phyloP scores from a whole-genome alignment of 768 basidiomycete species.

The Mycena sanguinolenta region DNA sequence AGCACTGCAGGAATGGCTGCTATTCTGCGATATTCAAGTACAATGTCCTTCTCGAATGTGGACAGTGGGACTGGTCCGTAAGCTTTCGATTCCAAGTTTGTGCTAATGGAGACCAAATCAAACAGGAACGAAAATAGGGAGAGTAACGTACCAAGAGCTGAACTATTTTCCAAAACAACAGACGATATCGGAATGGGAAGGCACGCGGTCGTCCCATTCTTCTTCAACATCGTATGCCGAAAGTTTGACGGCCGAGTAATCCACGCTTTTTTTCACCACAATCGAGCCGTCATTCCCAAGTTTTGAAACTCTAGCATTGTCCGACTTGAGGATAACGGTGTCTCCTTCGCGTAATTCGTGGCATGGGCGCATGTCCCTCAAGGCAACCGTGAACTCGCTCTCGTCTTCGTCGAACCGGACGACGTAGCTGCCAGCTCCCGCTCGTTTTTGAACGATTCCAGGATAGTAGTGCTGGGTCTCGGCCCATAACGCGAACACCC shows the following conservation, averaged over 20 bases:
- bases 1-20: too few relatives aligned
- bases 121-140: background rate
- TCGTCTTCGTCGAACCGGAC: conserved; percentile 16
- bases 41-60: too few relatives aligned
- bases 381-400: background rate
- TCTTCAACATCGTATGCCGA: background rate
- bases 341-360: background rate
- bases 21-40: too few relatives aligned
- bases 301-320: background rate
- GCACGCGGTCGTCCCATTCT: conserved; percentile 8
- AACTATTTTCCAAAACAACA: background rate
- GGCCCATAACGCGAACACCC: conserved; percentile 14
- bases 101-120: background rate
- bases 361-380: conserved; percentile 4
- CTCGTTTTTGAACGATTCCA: conserved; percentile 2
- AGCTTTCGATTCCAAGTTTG: background rate
- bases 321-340: conserved; percentile 1
- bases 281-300: background rate
- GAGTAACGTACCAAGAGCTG: background rate
- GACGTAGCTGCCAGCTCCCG: background rate
- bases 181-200: background rate
- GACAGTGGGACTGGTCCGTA: too few relatives aligned
- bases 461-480: conserved; percentile 10
- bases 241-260: background rate
- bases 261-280: background rate